These are phyloP conservation scores for Coleophoma cylindrospora DNA, from an alignment of 2,329 filamentous ascomycete species.

Conservation along the genomic window DNA sequence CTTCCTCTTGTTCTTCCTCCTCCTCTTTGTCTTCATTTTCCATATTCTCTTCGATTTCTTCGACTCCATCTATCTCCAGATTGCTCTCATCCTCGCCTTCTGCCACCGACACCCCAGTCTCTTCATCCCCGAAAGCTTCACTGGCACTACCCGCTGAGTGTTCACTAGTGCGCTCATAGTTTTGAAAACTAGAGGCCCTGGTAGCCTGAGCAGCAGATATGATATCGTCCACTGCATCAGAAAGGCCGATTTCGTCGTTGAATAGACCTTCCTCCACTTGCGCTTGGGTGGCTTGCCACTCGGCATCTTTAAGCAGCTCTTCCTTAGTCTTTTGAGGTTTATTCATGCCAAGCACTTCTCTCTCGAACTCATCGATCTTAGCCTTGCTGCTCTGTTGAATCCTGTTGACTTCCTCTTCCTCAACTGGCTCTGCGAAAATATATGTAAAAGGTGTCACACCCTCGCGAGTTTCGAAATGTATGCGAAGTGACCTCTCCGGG, in stretches of 20 bases:
- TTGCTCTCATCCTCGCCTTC: constrained; percentile 21
- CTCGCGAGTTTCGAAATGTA: constrained; percentile 74
- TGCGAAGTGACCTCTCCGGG: constrained; percentile 69
- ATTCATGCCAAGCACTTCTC: constrained; percentile 47
- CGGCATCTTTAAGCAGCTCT: constrained; percentile 10
- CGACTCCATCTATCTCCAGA: constrained; percentile 13
- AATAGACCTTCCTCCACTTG: constrained; percentile 26
- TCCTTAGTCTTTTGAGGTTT: constrained; percentile 26
- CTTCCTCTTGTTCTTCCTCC: neutral
- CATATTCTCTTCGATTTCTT: constrained; percentile 18
- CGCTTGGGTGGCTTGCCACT: constrained; percentile 24
- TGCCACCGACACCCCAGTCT: constrained; percentile 7
- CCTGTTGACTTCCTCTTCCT: constrained; percentile 61
- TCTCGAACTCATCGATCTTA: constrained; percentile 65
- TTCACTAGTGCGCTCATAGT: neutral
- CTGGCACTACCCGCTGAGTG: neutral
- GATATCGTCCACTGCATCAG: constrained; percentile 5
- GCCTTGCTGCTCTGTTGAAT: constrained; percentile 68
- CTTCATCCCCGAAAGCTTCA: constrained; percentile 17
- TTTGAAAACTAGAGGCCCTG: too few relatives aligned
- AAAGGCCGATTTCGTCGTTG: constrained; percentile 19
- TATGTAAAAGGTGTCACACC: constrained; percentile 66
- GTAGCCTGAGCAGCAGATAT: neutral
- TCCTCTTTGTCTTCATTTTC: constrained; percentile 13
- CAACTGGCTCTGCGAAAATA: constrained; percentile 83